Evolutionary conservation across 805 yeast genomes (phyloP), one percentile per base, ranked within the genome.

Genomic region (Kazachstania africana): DNA sequence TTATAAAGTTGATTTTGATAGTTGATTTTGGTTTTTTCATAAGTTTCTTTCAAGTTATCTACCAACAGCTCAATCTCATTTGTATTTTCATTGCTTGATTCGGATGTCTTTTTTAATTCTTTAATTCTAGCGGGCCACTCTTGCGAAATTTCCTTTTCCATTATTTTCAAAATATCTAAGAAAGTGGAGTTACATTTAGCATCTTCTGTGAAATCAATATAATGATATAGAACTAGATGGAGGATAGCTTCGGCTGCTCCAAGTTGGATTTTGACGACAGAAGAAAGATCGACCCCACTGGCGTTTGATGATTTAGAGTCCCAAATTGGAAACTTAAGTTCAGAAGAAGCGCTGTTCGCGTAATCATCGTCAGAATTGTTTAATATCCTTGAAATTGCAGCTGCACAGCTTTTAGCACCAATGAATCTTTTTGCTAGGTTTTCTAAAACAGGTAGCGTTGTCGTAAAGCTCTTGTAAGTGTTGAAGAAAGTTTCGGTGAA

Each of bases 231-330:
- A 14, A 83, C 72, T 53, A 93, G 66, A 19, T 78, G 68, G 27
- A 74, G 66, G 35, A 84, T 59, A 0, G 84, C 82, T 48, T 82
- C 93, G 36, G 85, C 60, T 20, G 85, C 72, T 25, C 93, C 93
- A 24, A 79, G 64, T 48, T 85, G 91, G 26, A 87, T 80, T 47
- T 77, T 82, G 8, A 79, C 75, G 27, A 82, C 75, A 33, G 73
- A 66, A 27, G 66, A 67, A 66, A 78, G 75, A 43, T 78, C 79
- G 21, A 78, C 63, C 3, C 68, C 67, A 0, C 66, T 59, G 17
- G 68, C 60, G 27, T 62, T 60, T 4, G 48, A 32, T 8, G 57
- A 39, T 12, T 38, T 55, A 3, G 50, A 38, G 22, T 62, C 63
- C 91, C 91, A 80, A 25, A 68, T 68, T 1, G 84, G 85, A 43